Evolutionary conservation across 768 basidiomycete species (phyloP), one percentile per base, ranked within the genome.

Genomic region (Tremella fuciformis): DNA sequence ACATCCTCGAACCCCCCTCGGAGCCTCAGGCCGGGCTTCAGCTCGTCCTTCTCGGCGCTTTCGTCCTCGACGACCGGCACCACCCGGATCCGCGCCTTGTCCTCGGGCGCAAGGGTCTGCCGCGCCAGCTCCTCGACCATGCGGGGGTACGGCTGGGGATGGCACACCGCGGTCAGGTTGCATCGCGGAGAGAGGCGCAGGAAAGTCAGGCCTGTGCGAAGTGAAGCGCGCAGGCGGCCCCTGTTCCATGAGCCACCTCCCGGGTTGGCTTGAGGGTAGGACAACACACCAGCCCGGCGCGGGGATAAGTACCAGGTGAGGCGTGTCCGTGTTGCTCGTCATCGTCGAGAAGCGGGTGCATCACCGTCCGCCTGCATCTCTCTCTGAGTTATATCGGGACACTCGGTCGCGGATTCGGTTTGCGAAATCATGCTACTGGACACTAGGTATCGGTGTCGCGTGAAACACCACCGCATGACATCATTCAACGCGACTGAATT

Each of bases 51-150:
- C 22, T 46, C 42, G 7, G 6, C 42, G 6, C 6, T 15, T 8
- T 6, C 42, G 8, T 46, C 42, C 22, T 22, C 42, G 15, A 46
- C 16, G 22, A 46, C 22, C 6, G n/a, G n/a, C n/a, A 46, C 42
- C n/a, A 22, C 22, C 42, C 42, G 42, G 6, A 46, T 46, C 42
- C 42, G 6, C 22, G n/a, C 22, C 22, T 46, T 15, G 7, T 46
- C 22, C 22, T 46, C 42, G 7, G 42, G 22, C n/a, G 42, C 22
- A 4, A 8, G 42, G 16, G n/a, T 6, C 22, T 46, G 42, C 16
- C 42, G n/a, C 22, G 42, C n/a, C n/a, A 46, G 42, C 42, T 46
- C 42, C 22, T 46, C 42, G 42, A 18, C 8, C n/a, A 46, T 22
- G 8, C 42, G n/a, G n/a, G 42, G 42, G 22, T n/a, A 46, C n/a